phyloP scores from a whole-genome alignment of 495 filamentous ascomycete genomes.

The Immersiella caudata region DNA sequence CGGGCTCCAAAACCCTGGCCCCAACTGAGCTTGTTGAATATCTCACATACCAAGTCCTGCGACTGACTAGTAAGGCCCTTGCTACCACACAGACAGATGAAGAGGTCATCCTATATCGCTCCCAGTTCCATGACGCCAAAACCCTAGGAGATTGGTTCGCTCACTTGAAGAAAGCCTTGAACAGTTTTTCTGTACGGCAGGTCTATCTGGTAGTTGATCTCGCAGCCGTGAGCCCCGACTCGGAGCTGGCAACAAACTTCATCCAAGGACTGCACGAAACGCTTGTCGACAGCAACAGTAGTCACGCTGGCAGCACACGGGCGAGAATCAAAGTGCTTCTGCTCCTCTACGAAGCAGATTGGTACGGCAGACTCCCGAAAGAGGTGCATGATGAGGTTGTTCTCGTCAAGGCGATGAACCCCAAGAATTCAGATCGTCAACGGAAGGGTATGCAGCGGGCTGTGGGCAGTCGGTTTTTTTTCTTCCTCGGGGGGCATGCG shows the following conservation, averaged over 20 bases:
- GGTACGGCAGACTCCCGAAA: not conserved
- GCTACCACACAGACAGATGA: not conserved
- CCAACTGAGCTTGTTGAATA: not conserved
- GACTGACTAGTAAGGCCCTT: not conserved
- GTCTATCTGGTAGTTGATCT: not conserved
- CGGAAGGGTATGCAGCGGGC: not conserved
- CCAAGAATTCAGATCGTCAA: not conserved
- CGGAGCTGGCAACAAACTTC: not conserved
- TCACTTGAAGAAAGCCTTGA: not conserved
- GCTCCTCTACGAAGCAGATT: not conserved
- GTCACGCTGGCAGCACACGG: not conserved
- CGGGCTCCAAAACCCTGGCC: not conserved
- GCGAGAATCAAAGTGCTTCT: not conserved
- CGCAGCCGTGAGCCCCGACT: not conserved
- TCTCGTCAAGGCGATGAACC: not conserved
- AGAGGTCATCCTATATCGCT: not conserved
- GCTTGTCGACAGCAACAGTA: not conserved
- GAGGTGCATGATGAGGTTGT: not conserved
- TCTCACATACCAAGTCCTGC: not conserved
- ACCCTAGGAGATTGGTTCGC: not conserved
- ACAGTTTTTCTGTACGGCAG: not conserved
- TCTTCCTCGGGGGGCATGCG: not conserved
- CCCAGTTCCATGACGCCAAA: not conserved
- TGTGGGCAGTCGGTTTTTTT: not conserved
- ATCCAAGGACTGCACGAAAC: not conserved